A percentile compares a stretch with the other conserved stretches of the same genome.
Evolutionary conservation across 805 yeast genomes (phyloP).

Genomic region (Ascoidea rubescens): DNA sequence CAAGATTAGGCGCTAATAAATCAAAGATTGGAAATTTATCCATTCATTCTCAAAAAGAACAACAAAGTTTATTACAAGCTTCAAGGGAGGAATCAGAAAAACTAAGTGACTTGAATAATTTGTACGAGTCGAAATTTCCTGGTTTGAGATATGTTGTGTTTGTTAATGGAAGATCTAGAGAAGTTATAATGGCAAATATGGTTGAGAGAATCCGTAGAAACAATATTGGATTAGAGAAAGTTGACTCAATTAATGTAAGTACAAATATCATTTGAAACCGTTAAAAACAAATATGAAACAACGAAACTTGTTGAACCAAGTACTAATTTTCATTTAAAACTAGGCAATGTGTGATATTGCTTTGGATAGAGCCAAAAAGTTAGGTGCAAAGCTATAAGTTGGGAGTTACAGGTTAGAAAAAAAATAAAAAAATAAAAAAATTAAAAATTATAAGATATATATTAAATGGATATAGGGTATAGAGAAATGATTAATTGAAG

Average conservation of each 20-base stretch:
- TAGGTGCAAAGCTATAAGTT: slow-evolving; percentile 23
- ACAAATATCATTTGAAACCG: slow-evolving; percentile 9
- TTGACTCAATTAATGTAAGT: slow-evolving; percentile 41
- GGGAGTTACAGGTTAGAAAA: neutral
- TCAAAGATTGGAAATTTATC: slow-evolving; percentile 27
- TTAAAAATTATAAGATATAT: too few species aligned
- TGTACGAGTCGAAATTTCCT: slow-evolving; percentile 50
- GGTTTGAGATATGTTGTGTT: slow-evolving; percentile 79
- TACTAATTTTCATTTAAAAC: too few species aligned
- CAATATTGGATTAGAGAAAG: slow-evolving; percentile 41
- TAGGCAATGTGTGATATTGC: slow-evolving; percentile 88
- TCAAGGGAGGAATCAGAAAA: slow-evolving; percentile 33
- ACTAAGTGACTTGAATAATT: slow-evolving; percentile 38
- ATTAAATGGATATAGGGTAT: too few species aligned
- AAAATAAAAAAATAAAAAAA: too few species aligned
- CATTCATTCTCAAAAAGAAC: slow-evolving; percentile 58
- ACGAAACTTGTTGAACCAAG: neutral
- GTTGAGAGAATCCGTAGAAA: slow-evolving; percentile 36
- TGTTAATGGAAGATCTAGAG: slow-evolving; percentile 70
- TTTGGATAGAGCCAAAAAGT: slow-evolving; percentile 51
- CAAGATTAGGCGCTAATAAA: slow-evolving; percentile 62
- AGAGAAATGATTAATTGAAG: too few species aligned
- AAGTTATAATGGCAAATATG: slow-evolving; percentile 53
- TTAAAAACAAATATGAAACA: neutral
- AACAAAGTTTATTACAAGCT: slow-evolving; percentile 40